phyloP scores from a whole-genome alignment of 805 yeast species.

The Yarrowia bubula region DNA sequence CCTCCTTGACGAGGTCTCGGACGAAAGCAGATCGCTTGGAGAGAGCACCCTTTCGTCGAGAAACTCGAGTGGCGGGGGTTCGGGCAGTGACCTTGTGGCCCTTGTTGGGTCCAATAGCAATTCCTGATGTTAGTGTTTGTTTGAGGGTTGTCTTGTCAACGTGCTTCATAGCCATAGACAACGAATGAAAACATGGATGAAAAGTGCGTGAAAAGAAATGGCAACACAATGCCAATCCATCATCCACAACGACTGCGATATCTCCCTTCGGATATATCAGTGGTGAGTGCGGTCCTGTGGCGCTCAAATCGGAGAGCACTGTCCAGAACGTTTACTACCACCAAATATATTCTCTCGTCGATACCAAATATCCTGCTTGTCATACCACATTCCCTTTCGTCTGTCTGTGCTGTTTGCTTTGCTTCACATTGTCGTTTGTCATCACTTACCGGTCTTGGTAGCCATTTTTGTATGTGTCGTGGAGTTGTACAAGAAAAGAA shows the following conservation, averaged over 20 bases:
- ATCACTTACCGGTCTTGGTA: slow-evolving; percentile 33
- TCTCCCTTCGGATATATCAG: not conserved
- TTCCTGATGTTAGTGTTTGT: slow-evolving; percentile 47
- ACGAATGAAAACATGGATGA: not conserved
- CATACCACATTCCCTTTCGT: not conserved
- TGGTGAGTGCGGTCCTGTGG: not conserved
- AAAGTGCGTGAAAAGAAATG: not conserved
- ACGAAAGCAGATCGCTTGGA: slow-evolving; percentile 96
- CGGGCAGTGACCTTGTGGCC: slow-evolving; percentile 93
- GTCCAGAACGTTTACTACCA: not conserved
- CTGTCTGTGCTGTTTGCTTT: not conserved
- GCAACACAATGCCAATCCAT: not conserved
- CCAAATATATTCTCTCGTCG: slow-evolving; percentile 11
- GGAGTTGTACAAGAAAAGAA: slow-evolving; percentile 26
- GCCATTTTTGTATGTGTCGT: slow-evolving; percentile 28
- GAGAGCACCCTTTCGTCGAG: slow-evolving; percentile 94
- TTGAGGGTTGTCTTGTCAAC: not conserved
- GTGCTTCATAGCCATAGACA: not conserved
- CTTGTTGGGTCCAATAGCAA: slow-evolving; percentile 98
- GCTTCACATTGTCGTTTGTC: not conserved
- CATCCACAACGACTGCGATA: not conserved
- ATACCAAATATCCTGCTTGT: slow-evolving; percentile 4
- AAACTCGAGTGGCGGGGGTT: slow-evolving; percentile 82
- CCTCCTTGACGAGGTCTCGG: slow-evolving; percentile 93
- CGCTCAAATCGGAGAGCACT: not conserved